Evolutionary conservation across 2,329 filamentous ascomycete genomes (phyloP).

Genomic region (Fusarium sp.): DNA sequence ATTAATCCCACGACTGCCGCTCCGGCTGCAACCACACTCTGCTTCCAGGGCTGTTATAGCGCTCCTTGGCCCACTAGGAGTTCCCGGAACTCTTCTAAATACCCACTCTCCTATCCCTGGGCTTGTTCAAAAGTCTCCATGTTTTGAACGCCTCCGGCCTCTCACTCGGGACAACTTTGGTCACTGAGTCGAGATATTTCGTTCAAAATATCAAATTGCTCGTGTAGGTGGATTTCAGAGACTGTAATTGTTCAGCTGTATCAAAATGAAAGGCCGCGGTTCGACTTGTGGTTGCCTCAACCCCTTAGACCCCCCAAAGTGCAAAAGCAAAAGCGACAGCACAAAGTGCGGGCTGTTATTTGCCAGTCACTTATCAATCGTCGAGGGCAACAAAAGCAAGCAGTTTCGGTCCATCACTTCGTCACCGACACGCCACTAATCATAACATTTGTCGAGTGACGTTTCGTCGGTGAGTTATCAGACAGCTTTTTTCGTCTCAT

Average conservation of each 20-base stretch:
- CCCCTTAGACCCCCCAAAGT: not conserved
- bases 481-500: conserved; percentile 1
- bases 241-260: not conserved
- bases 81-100: conserved; percentile 1
- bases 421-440: not conserved
- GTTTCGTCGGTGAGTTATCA: not conserved
- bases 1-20: conserved; percentile 21
- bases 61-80: conserved; percentile 19
- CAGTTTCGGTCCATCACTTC: not conserved
- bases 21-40: conserved; percentile 14
- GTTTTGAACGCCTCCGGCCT: conserved; percentile 23
- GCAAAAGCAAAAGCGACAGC: not conserved
- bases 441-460: not conserved
- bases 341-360: not conserved
- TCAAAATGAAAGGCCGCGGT: not conserved
- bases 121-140: not conserved
- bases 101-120: conserved; percentile 6
- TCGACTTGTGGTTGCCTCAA: not conserved
- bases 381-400: conserved; percentile 19
- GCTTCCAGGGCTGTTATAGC: conserved; percentile 8
- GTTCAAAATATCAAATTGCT: not conserved
- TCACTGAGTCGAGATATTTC: not conserved
- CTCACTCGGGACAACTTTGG: conserved; percentile 25
- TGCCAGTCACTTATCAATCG: not conserved
- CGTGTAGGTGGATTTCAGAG: not conserved